Conservation (phyloP, 179 eudicot species). For the Camellia oleifera region DNA sequence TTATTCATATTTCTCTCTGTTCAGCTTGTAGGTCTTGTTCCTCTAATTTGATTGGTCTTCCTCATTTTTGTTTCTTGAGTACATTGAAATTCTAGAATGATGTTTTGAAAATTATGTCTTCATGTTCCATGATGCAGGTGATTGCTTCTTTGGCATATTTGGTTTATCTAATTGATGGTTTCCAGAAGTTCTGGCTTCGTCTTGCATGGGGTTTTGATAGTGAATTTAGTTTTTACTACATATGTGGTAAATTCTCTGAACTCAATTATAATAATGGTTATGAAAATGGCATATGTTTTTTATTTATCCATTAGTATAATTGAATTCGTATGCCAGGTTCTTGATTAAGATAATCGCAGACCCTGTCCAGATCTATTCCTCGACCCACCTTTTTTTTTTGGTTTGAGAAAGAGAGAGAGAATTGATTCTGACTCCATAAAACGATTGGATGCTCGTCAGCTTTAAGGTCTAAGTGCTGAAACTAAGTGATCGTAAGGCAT, state of each 20-base stretch:
- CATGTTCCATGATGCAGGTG: constrained; percentile 31
- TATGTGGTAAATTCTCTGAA: constrained; percentile 62
- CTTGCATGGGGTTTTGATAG: constrained; percentile 75
- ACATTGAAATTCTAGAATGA: neutral
- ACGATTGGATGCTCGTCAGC: neutral
- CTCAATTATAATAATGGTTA: neutral
- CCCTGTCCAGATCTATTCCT: neutral
- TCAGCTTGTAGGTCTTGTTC: constrained; percentile 69
- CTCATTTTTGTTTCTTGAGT: neutral
- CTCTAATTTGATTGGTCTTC: constrained; percentile 12
- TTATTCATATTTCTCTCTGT: constrained; percentile 79
- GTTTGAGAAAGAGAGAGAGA: neutral
- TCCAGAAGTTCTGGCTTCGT: constrained; percentile 78
- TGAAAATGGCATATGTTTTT: neutral
- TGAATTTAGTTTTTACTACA: constrained; percentile 75
- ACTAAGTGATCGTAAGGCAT: neutral
- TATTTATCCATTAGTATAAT: neutral
- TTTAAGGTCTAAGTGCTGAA: neutral
- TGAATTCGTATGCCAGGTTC: neutral
- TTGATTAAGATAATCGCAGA: neutral
- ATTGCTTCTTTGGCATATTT: constrained; percentile 73
- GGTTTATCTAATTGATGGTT: constrained; percentile 73
- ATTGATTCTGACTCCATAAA: neutral
- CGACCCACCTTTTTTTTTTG: too few relatives aligned
- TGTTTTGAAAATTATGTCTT: constrained; percentile 6